These are phyloP conservation scores for Setaria italica DNA, from an alignment of 202 grass and related monocot genomes.

Conservation along the genomic window DNA sequence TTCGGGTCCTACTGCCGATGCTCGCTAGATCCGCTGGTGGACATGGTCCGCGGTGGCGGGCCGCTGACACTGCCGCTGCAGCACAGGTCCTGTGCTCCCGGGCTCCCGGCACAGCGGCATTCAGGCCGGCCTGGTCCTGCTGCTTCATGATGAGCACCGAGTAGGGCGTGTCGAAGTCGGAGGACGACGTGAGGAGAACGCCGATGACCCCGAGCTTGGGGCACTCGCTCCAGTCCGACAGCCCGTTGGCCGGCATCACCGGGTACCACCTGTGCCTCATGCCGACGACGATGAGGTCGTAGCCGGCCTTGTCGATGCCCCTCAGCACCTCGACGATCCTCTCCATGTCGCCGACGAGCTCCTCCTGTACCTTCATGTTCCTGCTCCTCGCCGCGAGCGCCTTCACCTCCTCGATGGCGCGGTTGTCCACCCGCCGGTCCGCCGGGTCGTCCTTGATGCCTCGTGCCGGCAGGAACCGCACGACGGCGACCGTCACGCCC, in stretches of 20 bases:
- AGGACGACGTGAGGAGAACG: constrained; percentile 64
- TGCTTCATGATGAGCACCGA: constrained; percentile 89
- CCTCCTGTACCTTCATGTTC: constrained; percentile 65
- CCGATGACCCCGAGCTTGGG: constrained; percentile 82
- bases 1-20: background rate
- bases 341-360: constrained; percentile 85
- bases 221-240: constrained; percentile 87
- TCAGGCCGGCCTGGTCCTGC: constrained; percentile 77
- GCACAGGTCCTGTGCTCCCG: constrained; percentile 43
- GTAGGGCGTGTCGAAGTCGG: constrained; percentile 71
- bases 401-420: constrained; percentile 70
- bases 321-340: constrained; percentile 65
- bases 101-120: constrained; percentile 43
- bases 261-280: constrained; percentile 83
- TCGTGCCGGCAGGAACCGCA: constrained; percentile 68
- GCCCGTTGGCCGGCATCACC: constrained; percentile 64
- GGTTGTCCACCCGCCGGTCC: constrained; percentile 61
- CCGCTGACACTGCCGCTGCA: background rate
- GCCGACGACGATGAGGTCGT: constrained; percentile 80
- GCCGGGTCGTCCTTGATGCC: constrained; percentile 58
- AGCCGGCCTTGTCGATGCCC: constrained; percentile 64
- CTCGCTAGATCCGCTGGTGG: constrained; percentile 35
- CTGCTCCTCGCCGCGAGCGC: constrained; percentile 45
- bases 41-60: constrained; percentile 1
- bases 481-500: constrained; percentile 56